Evolutionary conservation across 1,284 basidiomycete species (phyloP), one percentile per base, ranked within the genome.

Genomic region (Sporisorium graminicola): DNA sequence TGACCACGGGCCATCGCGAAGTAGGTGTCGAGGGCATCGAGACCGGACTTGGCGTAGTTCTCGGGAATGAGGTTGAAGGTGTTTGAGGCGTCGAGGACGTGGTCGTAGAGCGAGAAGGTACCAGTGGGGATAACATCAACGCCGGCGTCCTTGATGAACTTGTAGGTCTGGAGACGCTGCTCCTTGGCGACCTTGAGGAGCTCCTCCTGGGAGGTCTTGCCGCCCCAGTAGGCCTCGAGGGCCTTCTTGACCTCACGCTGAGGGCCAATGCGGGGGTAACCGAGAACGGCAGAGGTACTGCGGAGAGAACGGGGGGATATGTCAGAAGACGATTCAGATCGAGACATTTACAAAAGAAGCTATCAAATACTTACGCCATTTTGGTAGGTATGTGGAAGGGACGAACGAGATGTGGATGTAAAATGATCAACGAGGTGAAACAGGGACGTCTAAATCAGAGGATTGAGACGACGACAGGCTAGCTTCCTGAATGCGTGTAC

Each of bases 241-340:
- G 95, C 95, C 89, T 99, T 99, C 90, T 99, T 99, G 82, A 97
- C 91, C 89, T 98, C 95, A 89, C 95, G 93, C 89, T 94, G 92
- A 69, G 92, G 91, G 88, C 94, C 94, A 87, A 99, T 97, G 86
- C 96, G 93, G 86, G 96, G 96, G 89, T 95, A 98, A 86, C 97
- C 97, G 86, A 98, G 92, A 72, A 84, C 83, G 59, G 82, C 70
- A 67, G 80, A 83, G 61, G 75, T 75, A 70, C 74, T 79, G 58
- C 35, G 16, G 5, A 24, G 6, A 18, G 20, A 1, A 57, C 7
- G 18, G 8, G 44, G 22, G 29, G 24, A 12, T n/a, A 29, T 9
- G 55, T 55, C 24, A 63, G 58, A 31, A 9, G 22, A 13, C 54
- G 49, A 40, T 22, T 8, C 2, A 22, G 13, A 16, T 20, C 49